phyloP scores from a whole-genome alignment of 1,284 basidiomycete genomes.

The Retiboletus flavoniger region DNA sequence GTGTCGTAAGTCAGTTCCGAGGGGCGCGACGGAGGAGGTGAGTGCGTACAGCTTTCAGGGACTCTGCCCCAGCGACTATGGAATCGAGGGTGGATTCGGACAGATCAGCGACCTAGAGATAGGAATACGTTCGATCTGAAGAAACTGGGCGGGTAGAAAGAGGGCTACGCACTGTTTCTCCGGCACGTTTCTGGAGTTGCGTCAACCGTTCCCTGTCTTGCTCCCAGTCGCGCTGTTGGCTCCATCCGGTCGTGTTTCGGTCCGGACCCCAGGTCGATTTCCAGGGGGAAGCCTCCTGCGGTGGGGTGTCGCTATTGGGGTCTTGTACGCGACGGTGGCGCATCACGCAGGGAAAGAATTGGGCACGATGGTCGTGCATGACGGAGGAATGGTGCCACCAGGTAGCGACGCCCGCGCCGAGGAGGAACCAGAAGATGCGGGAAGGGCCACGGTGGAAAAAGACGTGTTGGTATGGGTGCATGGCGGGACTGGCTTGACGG shows the following conservation, averaged over 20 bases:
- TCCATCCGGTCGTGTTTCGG: constrained; percentile 24
- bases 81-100: constrained; percentile 70
- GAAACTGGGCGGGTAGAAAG: neutral
- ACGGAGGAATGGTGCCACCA: constrained; percentile 40
- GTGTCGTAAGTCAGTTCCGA: constrained; percentile 4
- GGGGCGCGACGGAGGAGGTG: neutral
- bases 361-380: constrained; percentile 29
- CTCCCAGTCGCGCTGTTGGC: constrained; percentile 39
- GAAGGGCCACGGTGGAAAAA: constrained; percentile 45
- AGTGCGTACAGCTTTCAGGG: constrained; percentile 55
- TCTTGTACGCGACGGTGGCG: constrained; percentile 17
- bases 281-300: constrained; percentile 8
- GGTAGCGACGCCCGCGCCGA: constrained; percentile 56
- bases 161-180: constrained; percentile 49
- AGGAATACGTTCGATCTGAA: neutral
- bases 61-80: constrained; percentile 53
- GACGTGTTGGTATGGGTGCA: constrained; percentile 37
- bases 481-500: constrained; percentile 12
- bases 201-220: constrained; percentile 44
- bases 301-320: neutral
- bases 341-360: constrained; percentile 29
- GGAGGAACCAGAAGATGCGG: constrained; percentile 64
- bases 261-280: constrained; percentile 5
- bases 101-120: constrained; percentile 54
- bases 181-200: constrained; percentile 50